Conservation (phyloP, 352 stramenopile species). For the Phytophthora macrochlamydospora region DNA sequence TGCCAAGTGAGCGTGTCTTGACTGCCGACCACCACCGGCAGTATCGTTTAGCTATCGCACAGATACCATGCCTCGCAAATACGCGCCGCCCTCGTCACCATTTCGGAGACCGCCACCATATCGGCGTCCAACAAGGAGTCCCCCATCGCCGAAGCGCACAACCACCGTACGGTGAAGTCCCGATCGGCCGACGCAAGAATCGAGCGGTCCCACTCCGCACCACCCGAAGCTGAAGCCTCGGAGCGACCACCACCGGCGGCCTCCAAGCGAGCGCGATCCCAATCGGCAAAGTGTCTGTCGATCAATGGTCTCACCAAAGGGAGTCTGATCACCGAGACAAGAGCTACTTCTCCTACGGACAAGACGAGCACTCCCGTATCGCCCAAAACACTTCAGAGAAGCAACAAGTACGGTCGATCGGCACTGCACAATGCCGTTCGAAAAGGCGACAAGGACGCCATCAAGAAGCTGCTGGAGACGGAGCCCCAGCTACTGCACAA, state of each 20-base stretch:
- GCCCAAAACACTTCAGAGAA: constrained; percentile 1
- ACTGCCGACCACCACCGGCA: neutral
- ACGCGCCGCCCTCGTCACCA: constrained; percentile 56
- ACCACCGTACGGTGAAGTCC: neutral
- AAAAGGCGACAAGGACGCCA: constrained; percentile 46
- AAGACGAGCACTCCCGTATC: neutral
- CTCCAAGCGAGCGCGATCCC: constrained; percentile 14
- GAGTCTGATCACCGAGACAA: constrained; percentile 9
- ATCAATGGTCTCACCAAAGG: constrained; percentile 9
- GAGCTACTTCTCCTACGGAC: neutral
- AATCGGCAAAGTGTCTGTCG: constrained; percentile 28
- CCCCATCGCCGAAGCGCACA: neutral
- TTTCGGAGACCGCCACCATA: constrained; percentile 65
- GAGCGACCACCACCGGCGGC: constrained; percentile 14
- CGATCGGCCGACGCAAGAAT: constrained; percentile 11
- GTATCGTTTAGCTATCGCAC: constrained; percentile 6
- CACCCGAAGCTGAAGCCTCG: constrained; percentile 26
- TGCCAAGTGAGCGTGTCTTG: neutral
- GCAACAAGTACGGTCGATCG: constrained; percentile 52
- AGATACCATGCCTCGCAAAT: constrained; percentile 49
- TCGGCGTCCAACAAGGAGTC: constrained; percentile 23
- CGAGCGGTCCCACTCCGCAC: constrained; percentile 32
- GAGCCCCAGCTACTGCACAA: constrained; percentile 45
- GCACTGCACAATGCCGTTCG: constrained; percentile 56
- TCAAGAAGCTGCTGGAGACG: constrained; percentile 36